phyloP scores from a whole-genome alignment of 306 rosid genomes.

The Senna tora region DNA sequence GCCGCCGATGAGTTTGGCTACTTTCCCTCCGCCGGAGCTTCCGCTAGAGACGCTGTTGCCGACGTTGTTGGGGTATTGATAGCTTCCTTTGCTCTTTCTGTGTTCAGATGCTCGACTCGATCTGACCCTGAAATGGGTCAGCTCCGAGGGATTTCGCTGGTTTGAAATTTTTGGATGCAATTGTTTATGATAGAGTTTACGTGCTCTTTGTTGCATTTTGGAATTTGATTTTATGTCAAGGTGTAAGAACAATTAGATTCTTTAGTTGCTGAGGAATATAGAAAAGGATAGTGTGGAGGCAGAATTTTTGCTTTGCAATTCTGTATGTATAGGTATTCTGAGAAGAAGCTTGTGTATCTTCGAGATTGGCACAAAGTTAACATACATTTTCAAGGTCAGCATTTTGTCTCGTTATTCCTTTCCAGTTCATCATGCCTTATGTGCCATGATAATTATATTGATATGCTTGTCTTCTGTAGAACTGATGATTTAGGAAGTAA shows the following conservation, averaged over 20 bases:
- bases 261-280: slow-evolving; percentile 25
- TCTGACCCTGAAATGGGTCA: slow-evolving; percentile 33
- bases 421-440: background rate
- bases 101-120: slow-evolving; percentile 31
- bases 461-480: background rate
- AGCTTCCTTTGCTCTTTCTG: slow-evolving; percentile 51
- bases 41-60: slow-evolving; percentile 58
- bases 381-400: slow-evolving; percentile 3
- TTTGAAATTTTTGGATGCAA: background rate
- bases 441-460: background rate
- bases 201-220: background rate
- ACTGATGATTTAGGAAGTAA: background rate
- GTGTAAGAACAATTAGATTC: background rate
- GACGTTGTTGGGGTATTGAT: slow-evolving; percentile 65
- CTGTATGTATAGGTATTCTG: background rate
- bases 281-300: background rate
- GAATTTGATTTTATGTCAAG: background rate
- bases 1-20: slow-evolving; percentile 62
- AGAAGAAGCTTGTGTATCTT: background rate
- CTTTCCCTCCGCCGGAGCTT: slow-evolving; percentile 67
- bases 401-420: background rate
- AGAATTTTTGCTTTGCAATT: background rate
- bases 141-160: slow-evolving; percentile 45
- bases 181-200: no score
- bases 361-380: background rate